Base-by-base conservation (phyloP, 2,329 filamentous ascomycete species). In the Botryotinia narcissicola region DNA sequence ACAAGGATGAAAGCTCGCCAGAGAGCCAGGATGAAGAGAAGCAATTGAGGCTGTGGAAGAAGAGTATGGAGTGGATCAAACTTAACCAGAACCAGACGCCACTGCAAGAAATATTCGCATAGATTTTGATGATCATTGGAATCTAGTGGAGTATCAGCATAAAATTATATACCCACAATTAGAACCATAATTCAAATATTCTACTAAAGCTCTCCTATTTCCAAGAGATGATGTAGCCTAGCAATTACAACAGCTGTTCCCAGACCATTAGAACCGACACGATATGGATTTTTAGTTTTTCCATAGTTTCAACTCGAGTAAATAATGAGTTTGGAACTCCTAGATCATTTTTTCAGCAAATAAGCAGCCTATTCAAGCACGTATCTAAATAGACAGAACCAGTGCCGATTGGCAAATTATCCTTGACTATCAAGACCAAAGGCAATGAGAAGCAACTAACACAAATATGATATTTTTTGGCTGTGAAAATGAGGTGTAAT, bases 41-140 rank as follows among this genome's bases (percentile, higher is more conserved):
- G 63, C 29, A 67, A 51, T 67, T 51, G 20, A 32, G n/a, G 12
- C n/a, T 67, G n/a, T 67, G 63, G 63, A 67, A 37, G 29, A 67
- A 67, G 44, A 67, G 42, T 51, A 32, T 67, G 25, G 29, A 48
- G 8, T 51, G 63, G 63, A 67, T 67, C 18, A 51, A 67, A n/a
- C 51, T 67, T 2, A 67, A 7, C 3, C 16, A 67, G 32, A 29
- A 48, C 44, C 63, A 67, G 20, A 67, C 42, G 32, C 7, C 44
- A n/a, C 46, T 67, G n/a, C 29, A 20, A 67, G 42, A 8, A 18
- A 29, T 20, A 32, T 37, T 51, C 46, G 20, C 20, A 2, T 67
- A 67, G 32, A 67, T 5, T 2, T 35, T 35, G 40, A 32, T 16
- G 18, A 25, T 25, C 22, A 3, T 37, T 60, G 57, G 57, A 37